A percentile compares a stretch with the other conserved stretches of the same genome.
phyloP scores from a whole-genome alignment of 345 rosid species.

The Moringa oleifera region DNA sequence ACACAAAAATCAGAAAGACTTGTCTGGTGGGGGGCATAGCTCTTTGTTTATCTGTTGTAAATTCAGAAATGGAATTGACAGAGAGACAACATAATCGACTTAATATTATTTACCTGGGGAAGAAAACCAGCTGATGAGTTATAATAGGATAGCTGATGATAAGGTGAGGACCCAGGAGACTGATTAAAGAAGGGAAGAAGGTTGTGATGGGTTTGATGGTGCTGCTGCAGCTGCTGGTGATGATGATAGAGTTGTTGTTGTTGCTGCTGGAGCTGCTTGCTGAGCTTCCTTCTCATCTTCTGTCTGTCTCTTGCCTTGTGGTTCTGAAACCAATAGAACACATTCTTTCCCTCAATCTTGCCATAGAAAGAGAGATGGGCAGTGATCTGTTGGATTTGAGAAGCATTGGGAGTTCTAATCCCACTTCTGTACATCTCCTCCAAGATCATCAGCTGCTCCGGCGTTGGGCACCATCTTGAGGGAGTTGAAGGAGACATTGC shows the following conservation, averaged over 20 bases:
- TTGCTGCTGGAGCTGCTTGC: slow-evolving; percentile 61
- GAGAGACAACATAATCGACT: too few species aligned
- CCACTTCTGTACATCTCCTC: slow-evolving; percentile 86
- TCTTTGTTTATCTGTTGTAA: too few species aligned
- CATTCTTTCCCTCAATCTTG: slow-evolving; percentile 86
- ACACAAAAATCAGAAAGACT: not conserved
- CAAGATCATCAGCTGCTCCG: slow-evolving; percentile 86
- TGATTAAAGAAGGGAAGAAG: slow-evolving; percentile 31
- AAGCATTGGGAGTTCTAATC: slow-evolving; percentile 70
- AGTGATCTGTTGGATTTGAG: slow-evolving; percentile 85
- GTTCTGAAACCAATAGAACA: slow-evolving; percentile 96
- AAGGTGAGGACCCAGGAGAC: slow-evolving; percentile 16
- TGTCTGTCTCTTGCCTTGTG: slow-evolving; percentile 95
- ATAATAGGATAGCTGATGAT: slow-evolving; percentile 11
- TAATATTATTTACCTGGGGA: slow-evolving; percentile 40
- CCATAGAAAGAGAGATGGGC: slow-evolving; percentile 73
- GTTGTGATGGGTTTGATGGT: slow-evolving; percentile 19
- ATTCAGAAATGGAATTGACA: too few species aligned
- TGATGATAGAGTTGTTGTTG: slow-evolving; percentile 33
- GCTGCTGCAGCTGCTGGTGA: slow-evolving; percentile 15
- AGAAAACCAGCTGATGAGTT: slow-evolving; percentile 26
- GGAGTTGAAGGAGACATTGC: slow-evolving; percentile 67
- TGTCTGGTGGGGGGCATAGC: too few species aligned
- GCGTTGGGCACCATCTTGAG: slow-evolving; percentile 95
- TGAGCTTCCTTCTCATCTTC: slow-evolving; percentile 68